These are phyloP conservation scores for Populus pruinosa DNA, from an alignment of 345 rosid genomes.

Conservation along the genomic window DNA sequence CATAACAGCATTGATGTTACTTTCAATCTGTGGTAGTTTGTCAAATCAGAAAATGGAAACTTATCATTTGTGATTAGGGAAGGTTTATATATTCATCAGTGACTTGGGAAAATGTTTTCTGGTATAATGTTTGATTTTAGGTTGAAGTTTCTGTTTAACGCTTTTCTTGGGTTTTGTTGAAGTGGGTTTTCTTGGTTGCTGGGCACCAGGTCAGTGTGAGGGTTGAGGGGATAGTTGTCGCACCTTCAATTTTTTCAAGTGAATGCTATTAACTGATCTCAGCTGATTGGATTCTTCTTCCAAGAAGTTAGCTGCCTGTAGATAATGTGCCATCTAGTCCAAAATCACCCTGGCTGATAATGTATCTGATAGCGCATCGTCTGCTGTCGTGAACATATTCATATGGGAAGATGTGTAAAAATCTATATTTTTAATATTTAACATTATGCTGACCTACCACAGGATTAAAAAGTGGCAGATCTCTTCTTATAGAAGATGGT, in stretches of 20 bases:
- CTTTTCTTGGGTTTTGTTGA: not conserved
- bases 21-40: not conserved
- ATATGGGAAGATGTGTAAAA: not conserved
- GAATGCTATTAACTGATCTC: not conserved
- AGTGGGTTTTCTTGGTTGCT: not conserved
- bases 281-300: not conserved
- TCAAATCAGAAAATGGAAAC: not conserved
- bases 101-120: not conserved
- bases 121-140: not conserved
- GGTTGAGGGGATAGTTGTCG: not conserved
- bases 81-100: not conserved
- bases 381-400: not conserved
- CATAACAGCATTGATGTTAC: not conserved
- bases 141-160: not conserved
- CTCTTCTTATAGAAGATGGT: conserved; percentile 33
- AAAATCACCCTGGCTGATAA: not conserved
- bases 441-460: not conserved
- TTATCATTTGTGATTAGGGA: not conserved
- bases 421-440: not conserved
- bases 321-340: not conserved
- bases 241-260: not conserved
- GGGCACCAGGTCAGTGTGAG: not conserved
- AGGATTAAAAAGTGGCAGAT: conserved; percentile 26
- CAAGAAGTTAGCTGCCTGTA: not conserved
- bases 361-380: not conserved